Base-by-base conservation (phyloP, 108 stramenopile species). In the Skeletonema costatum region DNA sequence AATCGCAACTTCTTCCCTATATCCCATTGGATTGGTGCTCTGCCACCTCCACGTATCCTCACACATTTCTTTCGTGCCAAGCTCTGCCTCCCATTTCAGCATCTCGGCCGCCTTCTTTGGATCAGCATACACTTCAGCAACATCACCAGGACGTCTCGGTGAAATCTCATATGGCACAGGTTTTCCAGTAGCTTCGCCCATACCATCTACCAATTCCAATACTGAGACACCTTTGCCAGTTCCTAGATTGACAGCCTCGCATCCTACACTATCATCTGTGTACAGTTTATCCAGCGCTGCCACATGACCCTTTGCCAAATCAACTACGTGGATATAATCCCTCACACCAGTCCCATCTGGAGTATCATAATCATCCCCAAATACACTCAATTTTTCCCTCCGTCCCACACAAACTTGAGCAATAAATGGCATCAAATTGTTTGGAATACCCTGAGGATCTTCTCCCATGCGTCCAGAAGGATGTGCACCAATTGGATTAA, bases 401-500 rank as follows among this genome's bases (percentile, higher is more conserved):
- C 98, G 77, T 6, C 99, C 99, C 2, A 99, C 97, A 64, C 21
- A 80, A 19, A 93, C 92, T 73, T 93, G 91, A 8, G 83, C 64
- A 32, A 92, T 64, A 69, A 81, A 93, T 88, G 63, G 63, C 63
- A 64, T 64, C 63, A 64, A 39, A 64, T 64, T 64, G 32, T 99
- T 99, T 19, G 98, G 98, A 51, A 95, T 92, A 14, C 97, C 99
- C 71, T 95, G 90, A 44, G 99, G 99, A 88, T 99, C 99, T 78
- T 99, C 99, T 4, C 99, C 99, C 72, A 99, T 99, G 21, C 72
- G 62, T 10, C 99, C 98, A 59, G 88, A 92, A 17, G 95, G 86
- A 90, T 99, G 99, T 0, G 99, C 98, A 11, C 99, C 99, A 61
- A 99, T 97, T n/a, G 99, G 99, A 85, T 99, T 99, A 86, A 99